Evolutionary conservation across 768 basidiomycete species (phyloP).

Genomic region (Aureoboletus auriporus): DNA sequence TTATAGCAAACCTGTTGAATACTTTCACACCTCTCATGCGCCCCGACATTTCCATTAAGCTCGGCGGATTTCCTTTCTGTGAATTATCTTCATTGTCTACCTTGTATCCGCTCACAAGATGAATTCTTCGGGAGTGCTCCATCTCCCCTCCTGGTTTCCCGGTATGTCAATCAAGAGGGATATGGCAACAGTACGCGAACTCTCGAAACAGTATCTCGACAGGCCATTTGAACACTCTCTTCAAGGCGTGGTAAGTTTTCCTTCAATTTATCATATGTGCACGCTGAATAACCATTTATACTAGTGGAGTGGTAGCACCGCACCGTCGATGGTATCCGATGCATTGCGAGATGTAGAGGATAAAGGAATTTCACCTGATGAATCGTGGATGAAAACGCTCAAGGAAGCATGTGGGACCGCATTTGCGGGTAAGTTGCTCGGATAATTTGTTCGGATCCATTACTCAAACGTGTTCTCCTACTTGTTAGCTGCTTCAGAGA

Average conservation of each 20-base stretch:
- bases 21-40: not conserved
- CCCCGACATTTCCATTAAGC: not conserved
- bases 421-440: not conserved
- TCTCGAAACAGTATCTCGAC: constrained; percentile 1
- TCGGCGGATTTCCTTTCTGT: not conserved
- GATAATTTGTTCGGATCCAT: not conserved
- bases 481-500: not conserved
- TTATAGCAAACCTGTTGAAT: not conserved
- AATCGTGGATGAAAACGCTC: not conserved
- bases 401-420: constrained; percentile 1
- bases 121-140: not conserved
- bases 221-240: constrained; percentile 1
- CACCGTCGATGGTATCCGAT: constrained; percentile 1
- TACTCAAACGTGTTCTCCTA: too few relatives aligned
- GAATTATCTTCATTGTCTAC: not conserved
- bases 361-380: not conserved
- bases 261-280: not conserved
- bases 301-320: not conserved
- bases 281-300: not conserved
- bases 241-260: not conserved
- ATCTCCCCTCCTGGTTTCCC: constrained; percentile 8
- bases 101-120: not conserved
- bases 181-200: not conserved
- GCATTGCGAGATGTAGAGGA: not conserved
- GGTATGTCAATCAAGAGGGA: not conserved